These are phyloP conservation scores for Lecanosticta acicola DNA, from an alignment of 2,329 filamentous ascomycete species.

Conservation along the genomic window DNA sequence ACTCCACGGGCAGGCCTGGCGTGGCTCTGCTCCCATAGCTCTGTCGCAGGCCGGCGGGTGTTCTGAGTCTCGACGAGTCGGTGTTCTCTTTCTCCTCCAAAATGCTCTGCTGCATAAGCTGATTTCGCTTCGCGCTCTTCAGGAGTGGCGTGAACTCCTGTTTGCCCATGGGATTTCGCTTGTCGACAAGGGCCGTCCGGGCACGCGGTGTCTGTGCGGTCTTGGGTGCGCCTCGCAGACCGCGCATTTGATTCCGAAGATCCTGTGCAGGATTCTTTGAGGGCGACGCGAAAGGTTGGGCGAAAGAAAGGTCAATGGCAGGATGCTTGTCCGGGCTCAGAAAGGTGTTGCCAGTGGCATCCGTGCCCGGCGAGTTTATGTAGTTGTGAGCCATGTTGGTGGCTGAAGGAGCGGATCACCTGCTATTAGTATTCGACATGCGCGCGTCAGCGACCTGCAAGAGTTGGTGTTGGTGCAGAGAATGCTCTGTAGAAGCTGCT, in stretches of 20 bases:
- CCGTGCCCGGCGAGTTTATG: constrained; percentile 82
- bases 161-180: constrained; percentile 52
- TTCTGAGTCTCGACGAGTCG: constrained; percentile 47
- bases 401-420: constrained; percentile 1
- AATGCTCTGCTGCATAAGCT: constrained; percentile 40
- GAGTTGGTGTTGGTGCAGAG: background rate
- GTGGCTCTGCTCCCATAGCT: constrained; percentile 58
- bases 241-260: constrained; percentile 67
- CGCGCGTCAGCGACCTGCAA: constrained; percentile 5
- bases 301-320: constrained; percentile 73
- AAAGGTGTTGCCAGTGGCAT: constrained; percentile 77
- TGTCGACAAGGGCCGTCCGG: constrained; percentile 64
- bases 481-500: background rate
- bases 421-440: constrained; percentile 11
- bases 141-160: constrained; percentile 92
- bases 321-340: constrained; percentile 48
- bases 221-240: constrained; percentile 49
- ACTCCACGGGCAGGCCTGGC: constrained; percentile 71
- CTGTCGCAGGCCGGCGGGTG: constrained; percentile 60
- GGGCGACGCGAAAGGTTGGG: constrained; percentile 79
- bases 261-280: constrained; percentile 63
- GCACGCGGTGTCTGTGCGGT: constrained; percentile 60
- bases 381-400: constrained; percentile 42
- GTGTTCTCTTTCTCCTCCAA: constrained; percentile 36
- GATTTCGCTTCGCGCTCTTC: constrained; percentile 71